These are phyloP conservation scores for Epithele typhae DNA, from an alignment of 768 basidiomycete genomes.

Conservation along the genomic window DNA sequence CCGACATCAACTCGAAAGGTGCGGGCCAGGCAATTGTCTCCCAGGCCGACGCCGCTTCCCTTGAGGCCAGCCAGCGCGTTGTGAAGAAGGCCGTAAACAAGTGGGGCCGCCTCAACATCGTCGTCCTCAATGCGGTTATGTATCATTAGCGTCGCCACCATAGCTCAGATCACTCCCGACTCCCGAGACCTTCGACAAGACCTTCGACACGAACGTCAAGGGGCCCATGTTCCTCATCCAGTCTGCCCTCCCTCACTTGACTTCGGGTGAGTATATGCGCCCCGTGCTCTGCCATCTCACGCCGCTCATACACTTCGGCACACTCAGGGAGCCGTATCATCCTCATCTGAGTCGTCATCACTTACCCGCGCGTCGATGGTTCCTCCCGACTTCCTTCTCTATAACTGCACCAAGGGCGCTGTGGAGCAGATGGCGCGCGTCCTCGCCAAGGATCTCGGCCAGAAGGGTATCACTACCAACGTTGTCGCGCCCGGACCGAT, in stretches of 20 bases:
- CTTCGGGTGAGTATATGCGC: slow-evolving; percentile 29
- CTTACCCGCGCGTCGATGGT: slow-evolving; percentile 28
- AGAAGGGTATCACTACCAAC: slow-evolving; percentile 52
- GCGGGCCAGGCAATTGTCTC: slow-evolving; percentile 43
- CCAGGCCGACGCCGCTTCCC: slow-evolving; percentile 46
- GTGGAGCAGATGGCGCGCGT: slow-evolving; percentile 56
- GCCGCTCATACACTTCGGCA: too few species aligned
- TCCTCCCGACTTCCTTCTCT: slow-evolving; percentile 44
- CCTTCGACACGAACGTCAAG: slow-evolving; percentile 55
- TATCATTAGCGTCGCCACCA: too few species aligned
- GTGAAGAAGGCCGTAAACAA: slow-evolving; percentile 43
- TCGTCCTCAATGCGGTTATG: slow-evolving; percentile 58
- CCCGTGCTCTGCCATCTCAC: too few species aligned
- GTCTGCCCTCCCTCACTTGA: slow-evolving; percentile 38
- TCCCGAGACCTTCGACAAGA: slow-evolving; percentile 43
- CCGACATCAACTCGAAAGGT: slow-evolving; percentile 40
- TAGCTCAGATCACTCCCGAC: too few species aligned
- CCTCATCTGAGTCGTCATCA: background rate
- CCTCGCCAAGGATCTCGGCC: slow-evolving; percentile 55
- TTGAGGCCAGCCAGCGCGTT: slow-evolving; percentile 43
- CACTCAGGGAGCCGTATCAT: too few species aligned
- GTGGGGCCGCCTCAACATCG: slow-evolving; percentile 52
- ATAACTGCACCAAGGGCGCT: slow-evolving; percentile 54
- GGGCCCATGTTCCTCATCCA: slow-evolving; percentile 54
- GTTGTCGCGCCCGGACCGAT: slow-evolving; percentile 53